Percentiles rank a stretch among this genome's conserved stretches.
Evolutionary conservation across 2,329 filamentous ascomycete species (phyloP).

Genomic region (Xenoacremonium recifei): DNA sequence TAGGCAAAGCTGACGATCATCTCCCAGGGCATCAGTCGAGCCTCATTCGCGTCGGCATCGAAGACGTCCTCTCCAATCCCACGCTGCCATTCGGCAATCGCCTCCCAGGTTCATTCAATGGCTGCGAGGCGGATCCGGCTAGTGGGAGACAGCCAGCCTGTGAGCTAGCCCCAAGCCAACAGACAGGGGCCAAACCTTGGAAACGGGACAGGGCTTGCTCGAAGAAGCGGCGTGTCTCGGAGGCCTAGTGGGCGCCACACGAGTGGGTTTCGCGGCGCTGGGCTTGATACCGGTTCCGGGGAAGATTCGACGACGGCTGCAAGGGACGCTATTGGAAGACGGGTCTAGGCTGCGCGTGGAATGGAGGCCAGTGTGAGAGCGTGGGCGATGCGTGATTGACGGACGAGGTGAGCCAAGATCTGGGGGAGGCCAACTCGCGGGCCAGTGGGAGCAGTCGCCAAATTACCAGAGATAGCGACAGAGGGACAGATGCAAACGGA

Average conservation of each 20-base stretch:
- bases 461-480: too few species aligned
- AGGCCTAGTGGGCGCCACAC: not conserved
- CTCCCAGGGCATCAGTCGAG: too few species aligned
- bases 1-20: too few species aligned
- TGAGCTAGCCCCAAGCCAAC: too few species aligned
- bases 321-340: conserved; percentile 4
- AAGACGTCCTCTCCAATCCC: not conserved
- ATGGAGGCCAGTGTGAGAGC: not conserved
- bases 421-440: not conserved
- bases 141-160: too few species aligned
- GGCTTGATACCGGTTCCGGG: conserved; percentile 9
- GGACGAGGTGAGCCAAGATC: not conserved
- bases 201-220: conserved; percentile 2
- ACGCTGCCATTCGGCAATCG: not conserved
- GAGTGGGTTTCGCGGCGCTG: not conserved
- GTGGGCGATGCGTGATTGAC: not conserved
- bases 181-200: conserved; percentile 8
- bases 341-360: not conserved
- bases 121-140: too few species aligned
- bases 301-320: not conserved
- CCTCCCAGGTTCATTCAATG: not conserved
- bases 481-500: too few species aligned
- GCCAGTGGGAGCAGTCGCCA: too few species aligned
- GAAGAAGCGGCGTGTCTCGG: conserved; percentile 1
- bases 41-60: not conserved